Evolutionary conservation across 2,329 filamentous ascomycete species (phyloP).

Genomic region (Colletotrichum scovillei): DNA sequence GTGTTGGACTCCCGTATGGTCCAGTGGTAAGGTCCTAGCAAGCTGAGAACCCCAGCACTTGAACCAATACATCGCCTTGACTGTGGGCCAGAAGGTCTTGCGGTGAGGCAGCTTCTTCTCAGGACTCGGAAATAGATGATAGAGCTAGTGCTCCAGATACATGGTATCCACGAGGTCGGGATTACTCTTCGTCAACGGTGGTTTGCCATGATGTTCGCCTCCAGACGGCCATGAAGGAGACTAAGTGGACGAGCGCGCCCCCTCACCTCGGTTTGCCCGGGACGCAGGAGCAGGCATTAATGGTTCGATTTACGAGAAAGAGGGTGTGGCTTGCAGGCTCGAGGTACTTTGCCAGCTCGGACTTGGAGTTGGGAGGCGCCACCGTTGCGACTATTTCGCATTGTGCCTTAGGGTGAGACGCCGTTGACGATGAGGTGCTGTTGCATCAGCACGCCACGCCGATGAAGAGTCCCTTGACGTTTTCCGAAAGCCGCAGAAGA

Average conservation of each 20-base stretch:
- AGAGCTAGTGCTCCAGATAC: neutral
- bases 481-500: neutral
- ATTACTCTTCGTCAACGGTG: neutral
- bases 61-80: slow-evolving; percentile 9
- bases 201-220: neutral
- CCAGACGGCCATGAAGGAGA: neutral
- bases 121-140: neutral
- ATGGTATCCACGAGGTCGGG: neutral
- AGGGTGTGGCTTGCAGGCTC: slow-evolving; percentile 3
- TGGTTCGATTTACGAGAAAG: slow-evolving; percentile 29
- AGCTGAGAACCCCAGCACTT: neutral
- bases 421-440: slow-evolving; percentile 29
- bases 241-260: slow-evolving; percentile 7
- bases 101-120: slow-evolving; percentile 1
- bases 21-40: neutral
- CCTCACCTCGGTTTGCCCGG: slow-evolving; percentile 24
- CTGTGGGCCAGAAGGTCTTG: slow-evolving; percentile 4
- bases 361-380: slow-evolving; percentile 14
- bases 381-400: slow-evolving; percentile 24
- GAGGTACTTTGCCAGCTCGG: slow-evolving; percentile 2
- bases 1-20: slow-evolving; percentile 13
- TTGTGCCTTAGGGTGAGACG: slow-evolving; percentile 5
- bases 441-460: slow-evolving; percentile 17
- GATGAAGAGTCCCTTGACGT: slow-evolving; percentile 21
- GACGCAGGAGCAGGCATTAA: slow-evolving; percentile 12